Evolutionary conservation across 169 alveolate genomes (phyloP).

Genomic region (Pseudocohnilembus persalinus): DNA sequence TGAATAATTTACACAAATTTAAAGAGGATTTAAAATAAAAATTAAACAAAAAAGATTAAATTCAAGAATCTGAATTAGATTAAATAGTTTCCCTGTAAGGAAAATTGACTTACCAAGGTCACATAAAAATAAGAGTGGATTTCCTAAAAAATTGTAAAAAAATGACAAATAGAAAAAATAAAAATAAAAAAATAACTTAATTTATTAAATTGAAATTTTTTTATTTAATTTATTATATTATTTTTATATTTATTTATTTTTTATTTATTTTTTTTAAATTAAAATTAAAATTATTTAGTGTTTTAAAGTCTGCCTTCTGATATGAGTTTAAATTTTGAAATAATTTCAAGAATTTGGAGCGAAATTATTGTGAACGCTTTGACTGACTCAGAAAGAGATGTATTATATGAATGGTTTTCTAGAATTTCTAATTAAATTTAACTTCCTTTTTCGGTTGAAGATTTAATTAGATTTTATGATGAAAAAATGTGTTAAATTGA

Average conservation of each 20-base stretch:
- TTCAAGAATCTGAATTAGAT: slow-evolving; percentile 17
- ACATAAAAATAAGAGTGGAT: slow-evolving; percentile 58
- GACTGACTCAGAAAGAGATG: slow-evolving; percentile 47
- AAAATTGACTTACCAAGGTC: slow-evolving; percentile 45
- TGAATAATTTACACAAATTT: slow-evolving; percentile 42
- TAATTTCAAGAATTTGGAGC: slow-evolving; percentile 55
- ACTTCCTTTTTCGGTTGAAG: slow-evolving; percentile 43
- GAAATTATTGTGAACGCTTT: slow-evolving; percentile 37
- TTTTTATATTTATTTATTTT: too few species aligned
- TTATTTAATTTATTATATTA: too few species aligned
- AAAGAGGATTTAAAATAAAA: slow-evolving; percentile 28
- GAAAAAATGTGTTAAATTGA: slow-evolving; percentile 47
- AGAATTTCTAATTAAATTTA: slow-evolving; percentile 38
- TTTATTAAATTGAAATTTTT: too few species aligned
- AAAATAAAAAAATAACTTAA: too few species aligned
- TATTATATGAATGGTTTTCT: slow-evolving; percentile 60
- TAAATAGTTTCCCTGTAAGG: slow-evolving; percentile 19
- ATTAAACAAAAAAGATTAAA: not conserved
- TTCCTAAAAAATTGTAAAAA: slow-evolving; percentile 51
- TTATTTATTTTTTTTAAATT: slow-evolving; percentile 15
- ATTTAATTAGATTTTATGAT: slow-evolving; percentile 51
- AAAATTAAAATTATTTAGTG: not conserved
- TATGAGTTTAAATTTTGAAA: slow-evolving; percentile 24
- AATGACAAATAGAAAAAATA: slow-evolving; percentile 13
- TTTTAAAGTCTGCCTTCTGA: slow-evolving; percentile 30